phyloP scores from a whole-genome alignment of 2,329 filamentous ascomycete genomes.

The Claviceps citrina region DNA sequence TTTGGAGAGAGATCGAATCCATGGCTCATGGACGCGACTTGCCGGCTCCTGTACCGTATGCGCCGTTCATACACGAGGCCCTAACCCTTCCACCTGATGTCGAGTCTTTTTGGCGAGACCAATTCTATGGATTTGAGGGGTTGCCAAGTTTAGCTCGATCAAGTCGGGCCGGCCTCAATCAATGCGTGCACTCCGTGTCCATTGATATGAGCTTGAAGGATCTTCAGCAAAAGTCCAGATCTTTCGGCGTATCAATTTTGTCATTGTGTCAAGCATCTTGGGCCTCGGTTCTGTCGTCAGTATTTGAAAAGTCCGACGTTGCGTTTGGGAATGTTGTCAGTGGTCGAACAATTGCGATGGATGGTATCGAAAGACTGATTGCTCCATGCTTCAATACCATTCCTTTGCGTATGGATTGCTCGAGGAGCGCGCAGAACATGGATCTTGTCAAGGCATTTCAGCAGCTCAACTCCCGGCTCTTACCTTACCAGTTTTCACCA shows the following conservation, averaged over 20 bases:
- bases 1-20: constrained; percentile 57
- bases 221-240: constrained; percentile 34
- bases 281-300: constrained; percentile 45
- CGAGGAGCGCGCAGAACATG: constrained; percentile 30
- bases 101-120: constrained; percentile 50
- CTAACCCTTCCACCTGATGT: constrained; percentile 30
- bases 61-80: constrained; percentile 47
- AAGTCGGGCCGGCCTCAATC: constrained; percentile 11
- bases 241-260: constrained; percentile 45
- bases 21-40: constrained; percentile 34
- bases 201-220: constrained; percentile 24
- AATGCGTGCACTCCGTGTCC: constrained; percentile 15
- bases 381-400: constrained; percentile 88
- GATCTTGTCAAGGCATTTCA: constrained; percentile 48
- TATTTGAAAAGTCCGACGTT: constrained; percentile 45
- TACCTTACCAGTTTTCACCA: constrained; percentile 60
- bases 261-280: constrained; percentile 59
- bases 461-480: constrained; percentile 40
- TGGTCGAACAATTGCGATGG: constrained; percentile 52
- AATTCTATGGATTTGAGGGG: constrained; percentile 35
- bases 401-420: constrained; percentile 47
- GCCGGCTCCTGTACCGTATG: constrained; percentile 37
- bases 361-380: constrained; percentile 55
- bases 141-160: constrained; percentile 13
- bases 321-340: constrained; percentile 82